Conservation (phyloP, 2,329 filamentous ascomycete species). For the Xylariaceae sp. region DNA sequence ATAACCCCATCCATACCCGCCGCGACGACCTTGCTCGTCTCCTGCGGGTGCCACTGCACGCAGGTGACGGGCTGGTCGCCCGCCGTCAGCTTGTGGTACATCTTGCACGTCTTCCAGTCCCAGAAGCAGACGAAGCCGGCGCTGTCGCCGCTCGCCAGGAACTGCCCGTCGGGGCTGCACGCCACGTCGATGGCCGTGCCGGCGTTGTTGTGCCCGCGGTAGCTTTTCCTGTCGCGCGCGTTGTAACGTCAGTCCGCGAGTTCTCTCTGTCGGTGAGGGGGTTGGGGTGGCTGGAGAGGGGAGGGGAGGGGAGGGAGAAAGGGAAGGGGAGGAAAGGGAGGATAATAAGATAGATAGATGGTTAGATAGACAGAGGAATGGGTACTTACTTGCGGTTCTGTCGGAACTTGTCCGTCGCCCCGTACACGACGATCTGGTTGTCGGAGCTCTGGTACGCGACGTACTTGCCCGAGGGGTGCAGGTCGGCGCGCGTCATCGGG, state of each 20-base stretch:
- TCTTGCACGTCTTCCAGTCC: conserved; percentile 99
- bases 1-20: conserved; percentile 88
- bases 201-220: conserved; percentile 93
- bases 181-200: conserved; percentile 90
- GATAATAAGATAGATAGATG: background rate
- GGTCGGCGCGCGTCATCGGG: conserved; percentile 81
- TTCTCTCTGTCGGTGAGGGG: too few relatives aligned
- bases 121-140: conserved; percentile 93
- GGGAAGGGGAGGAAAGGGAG: too few relatives aligned
- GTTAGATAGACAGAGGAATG: background rate
- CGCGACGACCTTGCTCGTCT: conserved; percentile 90
- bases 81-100: conserved; percentile 95
- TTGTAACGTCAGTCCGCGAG: too few relatives aligned
- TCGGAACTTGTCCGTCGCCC: conserved; percentile 90
- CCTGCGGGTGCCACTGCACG: conserved; percentile 95
- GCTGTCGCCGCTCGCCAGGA: conserved; percentile 83
- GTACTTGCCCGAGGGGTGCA: conserved; percentile 90
- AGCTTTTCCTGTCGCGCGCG: conserved; percentile 79
- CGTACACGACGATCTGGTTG: conserved; percentile 97
- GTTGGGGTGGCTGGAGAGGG: too few relatives aligned
- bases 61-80: conserved; percentile 82
- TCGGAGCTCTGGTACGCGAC: conserved; percentile 92
- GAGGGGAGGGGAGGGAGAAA: too few relatives aligned
- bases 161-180: conserved; percentile 88
- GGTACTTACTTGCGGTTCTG: conserved; percentile 76